Evolutionary conservation across 83 land plant genomes (phyloP), one percentile per base, ranked within the genome.

Genomic region (Picea abies): DNA sequence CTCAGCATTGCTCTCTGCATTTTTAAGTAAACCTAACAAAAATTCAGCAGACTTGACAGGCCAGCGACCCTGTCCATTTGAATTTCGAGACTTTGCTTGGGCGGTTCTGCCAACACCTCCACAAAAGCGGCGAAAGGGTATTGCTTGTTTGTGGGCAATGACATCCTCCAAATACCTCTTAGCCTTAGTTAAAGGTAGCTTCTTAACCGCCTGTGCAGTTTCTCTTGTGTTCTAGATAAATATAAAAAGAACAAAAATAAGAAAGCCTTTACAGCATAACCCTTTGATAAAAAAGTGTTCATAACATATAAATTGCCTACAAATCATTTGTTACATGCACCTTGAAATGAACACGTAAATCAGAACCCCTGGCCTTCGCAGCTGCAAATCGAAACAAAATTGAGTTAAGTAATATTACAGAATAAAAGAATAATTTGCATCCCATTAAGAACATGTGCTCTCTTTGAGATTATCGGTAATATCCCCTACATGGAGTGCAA

Each of bases 51-150:
- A 97, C 80, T 97, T 97, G n/a, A 85, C 94, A 64, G 99, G 99
- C 99, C 99, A 96, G n/a, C 99, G 91, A 6, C 99, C 99, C 78
- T 96, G 98, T 10, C 98, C 98, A 87, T 96, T 96, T 17, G 99
- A 88, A 82, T 95, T 98, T 29, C 98, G 90, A 70, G 86, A 81
- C 87, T 96, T 96, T 2, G 94, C 99, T 79, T 96, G 99, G 63
- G 94, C 99, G 81, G 99, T 96, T 1, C 96, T 91, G 1, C 97
- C 99, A 68, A 96, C 97, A 80, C 98, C 96, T 4, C 98, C 83
- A 82, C 98, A 96, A 84, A 90, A 96, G 22, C 97, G 89, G 3
- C 90, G 81, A 86, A 96, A 96, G 17, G 98, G 98, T 64, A 96
- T 96, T 11, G 98, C 98, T 78, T 96, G 98, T 83, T 94, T 96